Evolutionary conservation across 768 basidiomycete genomes (phyloP).

Genomic region (Pleurotus djamor): DNA sequence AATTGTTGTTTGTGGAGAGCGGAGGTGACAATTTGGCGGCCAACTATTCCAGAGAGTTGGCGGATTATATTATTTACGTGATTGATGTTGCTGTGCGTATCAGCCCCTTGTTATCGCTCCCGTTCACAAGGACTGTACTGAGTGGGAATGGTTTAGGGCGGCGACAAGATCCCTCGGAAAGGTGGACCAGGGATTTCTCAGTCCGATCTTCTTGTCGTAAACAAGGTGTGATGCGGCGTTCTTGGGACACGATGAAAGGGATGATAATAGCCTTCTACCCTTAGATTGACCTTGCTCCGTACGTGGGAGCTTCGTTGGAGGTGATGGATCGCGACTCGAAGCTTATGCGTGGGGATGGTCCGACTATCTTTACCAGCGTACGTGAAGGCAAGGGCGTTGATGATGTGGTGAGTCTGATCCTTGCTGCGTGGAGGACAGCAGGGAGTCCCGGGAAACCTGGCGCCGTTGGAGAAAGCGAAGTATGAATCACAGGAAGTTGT

Average conservation of each 20-base stretch:
- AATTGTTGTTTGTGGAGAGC: conserved; percentile 92
- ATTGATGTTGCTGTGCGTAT: conserved; percentile 76
- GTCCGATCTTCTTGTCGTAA: conserved; percentile 91
- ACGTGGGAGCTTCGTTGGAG: conserved; percentile 89
- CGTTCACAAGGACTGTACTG: background rate
- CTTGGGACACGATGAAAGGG: too few species aligned
- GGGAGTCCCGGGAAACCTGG: conserved; percentile 68
- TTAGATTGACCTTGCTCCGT: conserved; percentile 89
- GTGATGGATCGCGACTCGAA: conserved; percentile 95
- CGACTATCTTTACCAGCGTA: conserved; percentile 89
- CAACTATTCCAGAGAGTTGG: conserved; percentile 94
- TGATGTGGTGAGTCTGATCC: conserved; percentile 76
- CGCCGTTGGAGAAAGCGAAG: conserved; percentile 36
- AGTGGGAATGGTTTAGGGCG: conserved; percentile 57
- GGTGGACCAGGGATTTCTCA: conserved; percentile 98
- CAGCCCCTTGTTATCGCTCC: background rate
- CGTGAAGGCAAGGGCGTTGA: conserved; percentile 76
- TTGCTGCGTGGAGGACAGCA: conserved; percentile 86
- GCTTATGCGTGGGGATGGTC: conserved; percentile 92
- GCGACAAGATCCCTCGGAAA: conserved; percentile 98
- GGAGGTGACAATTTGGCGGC: conserved; percentile 98
- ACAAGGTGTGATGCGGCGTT: conserved; percentile 64
- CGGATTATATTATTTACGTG: conserved; percentile 96
- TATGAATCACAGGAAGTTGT: background rate
- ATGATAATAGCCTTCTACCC: background rate